A percentile compares a stretch with the other conserved stretches of the same genome.
phyloP scores from a whole-genome alignment of 2,329 filamentous ascomycete species.

The Clonostachys rhizophaga region DNA sequence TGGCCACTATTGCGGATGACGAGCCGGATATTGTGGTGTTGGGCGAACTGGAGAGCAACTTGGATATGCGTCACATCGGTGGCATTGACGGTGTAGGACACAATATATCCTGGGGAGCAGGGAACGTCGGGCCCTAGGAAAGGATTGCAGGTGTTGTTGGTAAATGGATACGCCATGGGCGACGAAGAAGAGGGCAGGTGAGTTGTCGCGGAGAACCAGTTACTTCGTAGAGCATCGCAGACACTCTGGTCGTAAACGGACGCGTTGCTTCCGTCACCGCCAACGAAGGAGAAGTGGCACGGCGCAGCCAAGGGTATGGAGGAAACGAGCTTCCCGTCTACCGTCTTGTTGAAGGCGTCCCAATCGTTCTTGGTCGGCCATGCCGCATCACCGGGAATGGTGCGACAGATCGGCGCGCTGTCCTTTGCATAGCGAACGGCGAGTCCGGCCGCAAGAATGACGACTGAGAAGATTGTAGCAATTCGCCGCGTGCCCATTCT shows the following conservation, averaged over 20 bases:
- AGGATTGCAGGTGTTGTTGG: slow-evolving; percentile 29
- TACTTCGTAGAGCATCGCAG: slow-evolving; percentile 29
- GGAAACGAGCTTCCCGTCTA: slow-evolving; percentile 43
- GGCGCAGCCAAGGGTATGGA: slow-evolving; percentile 45
- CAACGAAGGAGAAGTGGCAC: slow-evolving; percentile 35
- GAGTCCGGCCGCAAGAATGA: background rate
- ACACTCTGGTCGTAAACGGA: slow-evolving; percentile 37
- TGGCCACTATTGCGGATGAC: slow-evolving; percentile 43
- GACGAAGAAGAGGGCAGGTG: background rate
- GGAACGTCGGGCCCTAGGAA: slow-evolving; percentile 26
- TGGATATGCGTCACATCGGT: slow-evolving; percentile 18
- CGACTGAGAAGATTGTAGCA: background rate
- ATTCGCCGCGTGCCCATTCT: too few relatives aligned
- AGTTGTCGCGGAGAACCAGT: slow-evolving; percentile 15
- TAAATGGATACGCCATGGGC: slow-evolving; percentile 29
- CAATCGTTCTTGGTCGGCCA: slow-evolving; percentile 46
- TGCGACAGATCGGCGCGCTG: slow-evolving; percentile 23
- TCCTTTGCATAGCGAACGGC: background rate
- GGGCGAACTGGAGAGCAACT: slow-evolving; percentile 27
- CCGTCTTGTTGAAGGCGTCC: slow-evolving; percentile 43
- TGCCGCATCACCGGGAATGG: slow-evolving; percentile 42
- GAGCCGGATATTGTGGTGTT: slow-evolving; percentile 26
- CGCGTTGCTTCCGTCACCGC: slow-evolving; percentile 17
- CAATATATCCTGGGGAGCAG: slow-evolving; percentile 37
- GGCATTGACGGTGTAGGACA: slow-evolving; percentile 30